A percentile compares a stretch with the other conserved stretches of the same genome.
Evolutionary conservation across 2,329 filamentous ascomycete species (phyloP).

Genomic region (Ophiostoma piceae): DNA sequence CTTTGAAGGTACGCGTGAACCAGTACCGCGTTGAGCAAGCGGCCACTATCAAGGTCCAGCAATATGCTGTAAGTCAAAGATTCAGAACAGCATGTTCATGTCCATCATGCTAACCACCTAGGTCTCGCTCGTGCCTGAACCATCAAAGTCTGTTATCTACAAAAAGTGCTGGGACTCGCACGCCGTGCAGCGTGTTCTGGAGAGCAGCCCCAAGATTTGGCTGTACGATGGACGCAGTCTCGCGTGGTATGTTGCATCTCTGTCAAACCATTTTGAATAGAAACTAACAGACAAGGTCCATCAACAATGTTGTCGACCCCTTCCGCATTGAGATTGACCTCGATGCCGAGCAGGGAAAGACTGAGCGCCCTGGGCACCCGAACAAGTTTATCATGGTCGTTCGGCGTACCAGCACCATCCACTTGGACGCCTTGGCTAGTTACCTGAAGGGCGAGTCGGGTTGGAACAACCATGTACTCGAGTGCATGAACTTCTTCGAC

Average conservation of each 20-base stretch:
- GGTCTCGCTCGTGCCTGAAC: constrained; percentile 60
- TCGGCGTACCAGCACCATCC: constrained; percentile 59
- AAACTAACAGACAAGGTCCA: constrained; percentile 33
- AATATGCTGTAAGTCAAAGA: constrained; percentile 70
- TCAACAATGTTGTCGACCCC: constrained; percentile 39
- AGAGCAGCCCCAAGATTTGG: constrained; percentile 38
- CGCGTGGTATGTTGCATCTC: constrained; percentile 60
- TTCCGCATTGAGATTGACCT: constrained; percentile 62
- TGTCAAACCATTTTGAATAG: not conserved
- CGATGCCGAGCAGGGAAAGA: constrained; percentile 53
- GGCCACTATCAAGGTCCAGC: constrained; percentile 51
- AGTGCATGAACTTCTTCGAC: constrained; percentile 82
- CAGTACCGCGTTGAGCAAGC: constrained; percentile 31
- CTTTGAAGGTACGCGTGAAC: constrained; percentile 51
- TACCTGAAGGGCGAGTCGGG: constrained; percentile 59
- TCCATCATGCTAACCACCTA: constrained; percentile 33
- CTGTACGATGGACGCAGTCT: constrained; percentile 80
- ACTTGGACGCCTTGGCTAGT: constrained; percentile 58
- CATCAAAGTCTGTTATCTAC: constrained; percentile 59
- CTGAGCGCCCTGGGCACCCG: constrained; percentile 33
- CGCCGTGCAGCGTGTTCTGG: constrained; percentile 51
- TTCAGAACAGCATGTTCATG: not conserved
- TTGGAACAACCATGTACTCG: constrained; percentile 64
- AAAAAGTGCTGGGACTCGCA: constrained; percentile 71
- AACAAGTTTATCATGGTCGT: constrained; percentile 58